Base-by-base conservation (phyloP, 2,329 filamentous ascomycete species). In the Neofusicoccum kwambonambiense region DNA sequence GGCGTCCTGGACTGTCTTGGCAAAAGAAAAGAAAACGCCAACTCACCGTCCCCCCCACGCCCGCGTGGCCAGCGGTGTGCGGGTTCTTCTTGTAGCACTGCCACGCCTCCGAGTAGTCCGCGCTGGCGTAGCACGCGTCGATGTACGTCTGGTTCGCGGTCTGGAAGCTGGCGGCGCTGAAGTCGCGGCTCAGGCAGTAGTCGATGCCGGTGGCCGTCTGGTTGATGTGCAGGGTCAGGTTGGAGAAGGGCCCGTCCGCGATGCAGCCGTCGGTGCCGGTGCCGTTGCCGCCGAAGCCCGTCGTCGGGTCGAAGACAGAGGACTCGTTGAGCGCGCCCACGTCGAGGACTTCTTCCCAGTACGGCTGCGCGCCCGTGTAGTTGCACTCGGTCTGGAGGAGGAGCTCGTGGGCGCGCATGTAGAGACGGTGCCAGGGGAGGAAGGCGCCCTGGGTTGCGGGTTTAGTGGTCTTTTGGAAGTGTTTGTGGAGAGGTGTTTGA, bases 401-500 rank as follows among this genome's bases (percentile, higher is more conserved):
- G 65, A 77, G 70, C 66, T 83, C 81, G 64, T 78, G 82, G 15
- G 77, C 70, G 62, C 72, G 76, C 49, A 78, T 71, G 67, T 77
- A 81, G 66, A 79, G 78, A 45, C 81, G 76, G 65, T 82, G 81
- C 79, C 80, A 81, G 31, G 76, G 73, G 44, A 82, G 70, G 69
- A 82, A 80, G 67, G 56, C 56, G n/a, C 56, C 56, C 56, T 60
- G 31, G 4, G 4, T 5, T 2, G 2, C 1, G 3, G 22, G 12
- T 60, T 37, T 9, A n/a, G 5, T 17, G 11, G n/a, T n/a, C 22
- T 1, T 15, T 3, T 4, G 3, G 15, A 6, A 3, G 7, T 7
- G 15, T 12, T 3, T 0, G 8, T 8, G 11, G 12, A 4, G 15
- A 4, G 27, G 2, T 2, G 27, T 1, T 44, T 4, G 17, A n/a